Conservation (phyloP, 345 rosid species). For the Pelargonium nanum region DNA sequence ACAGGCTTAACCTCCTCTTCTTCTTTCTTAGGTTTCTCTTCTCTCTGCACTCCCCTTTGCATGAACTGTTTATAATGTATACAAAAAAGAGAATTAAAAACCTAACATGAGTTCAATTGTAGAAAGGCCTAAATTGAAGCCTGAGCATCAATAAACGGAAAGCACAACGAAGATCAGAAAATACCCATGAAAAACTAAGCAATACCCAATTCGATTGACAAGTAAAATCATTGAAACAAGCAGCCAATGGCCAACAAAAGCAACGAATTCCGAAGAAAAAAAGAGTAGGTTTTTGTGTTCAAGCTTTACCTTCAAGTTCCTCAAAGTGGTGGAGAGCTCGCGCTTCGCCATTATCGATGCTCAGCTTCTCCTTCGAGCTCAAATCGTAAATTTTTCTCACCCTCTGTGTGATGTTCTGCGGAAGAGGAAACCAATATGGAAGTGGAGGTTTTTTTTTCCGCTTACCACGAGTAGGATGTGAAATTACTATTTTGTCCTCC, state of each 20-base stretch:
- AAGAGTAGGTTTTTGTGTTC: neutral
- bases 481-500: too few species aligned
- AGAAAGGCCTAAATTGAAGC: neutral
- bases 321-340: conserved; percentile 77
- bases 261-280: neutral
- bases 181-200: too few species aligned
- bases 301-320: conserved; percentile 62
- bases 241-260: neutral
- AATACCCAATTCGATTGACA: neutral
- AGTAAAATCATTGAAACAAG: neutral
- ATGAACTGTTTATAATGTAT: conserved; percentile 43
- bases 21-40: conserved; percentile 46
- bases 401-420: too few species aligned
- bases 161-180: neutral
- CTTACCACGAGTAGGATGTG: too few species aligned
- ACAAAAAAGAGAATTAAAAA: neutral
- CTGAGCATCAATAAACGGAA: neutral
- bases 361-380: neutral
- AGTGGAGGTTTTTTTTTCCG: too few species aligned
- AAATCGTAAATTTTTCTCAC: too few species aligned
- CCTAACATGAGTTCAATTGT: neutral
- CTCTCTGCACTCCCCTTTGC: conserved; percentile 65
- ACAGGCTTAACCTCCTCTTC: conserved; percentile 46
- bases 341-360: conserved; percentile 52
- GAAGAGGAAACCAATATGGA: too few species aligned